Conservation (phyloP, 768 basidiomycete genomes). For the Podaxis mareebaensis region DNA sequence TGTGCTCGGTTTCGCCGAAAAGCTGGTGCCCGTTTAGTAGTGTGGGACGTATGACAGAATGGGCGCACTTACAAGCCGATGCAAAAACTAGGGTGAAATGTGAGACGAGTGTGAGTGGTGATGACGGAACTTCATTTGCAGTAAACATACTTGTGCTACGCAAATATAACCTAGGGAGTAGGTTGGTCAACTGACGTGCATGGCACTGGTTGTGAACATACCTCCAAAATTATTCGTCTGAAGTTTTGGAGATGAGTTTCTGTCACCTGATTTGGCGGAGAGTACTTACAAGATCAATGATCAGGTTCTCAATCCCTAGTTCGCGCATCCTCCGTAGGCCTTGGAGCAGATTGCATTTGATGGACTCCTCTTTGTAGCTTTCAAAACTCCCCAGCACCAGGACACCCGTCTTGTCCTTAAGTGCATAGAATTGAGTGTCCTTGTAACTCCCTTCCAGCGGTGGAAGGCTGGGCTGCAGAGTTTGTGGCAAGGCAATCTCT, state of each 20-base stretch:
- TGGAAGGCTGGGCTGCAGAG: constrained; percentile 36
- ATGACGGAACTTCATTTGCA: not conserved
- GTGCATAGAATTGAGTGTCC: constrained; percentile 55
- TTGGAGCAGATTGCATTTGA: constrained; percentile 40
- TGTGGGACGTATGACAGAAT: constrained; percentile 1
- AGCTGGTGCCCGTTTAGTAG: constrained; percentile 33
- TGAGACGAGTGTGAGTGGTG: constrained; percentile 3
- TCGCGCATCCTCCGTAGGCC: constrained; percentile 49
- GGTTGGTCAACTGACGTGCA: not conserved
- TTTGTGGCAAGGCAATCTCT: constrained; percentile 44
- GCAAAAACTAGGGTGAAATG: constrained; percentile 37
- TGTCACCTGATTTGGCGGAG: not conserved
- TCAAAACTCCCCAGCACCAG: constrained; percentile 58
- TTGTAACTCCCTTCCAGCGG: constrained; percentile 46
- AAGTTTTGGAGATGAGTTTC: not conserved
- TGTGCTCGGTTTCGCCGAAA: constrained; percentile 49
- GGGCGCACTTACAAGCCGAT: constrained; percentile 37
- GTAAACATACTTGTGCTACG: constrained; percentile 51
- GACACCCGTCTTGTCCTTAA: constrained; percentile 53
- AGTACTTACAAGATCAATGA: constrained; percentile 56
- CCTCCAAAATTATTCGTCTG: constrained; percentile 50
- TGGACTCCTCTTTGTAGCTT: constrained; percentile 26
- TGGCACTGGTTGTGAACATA: not conserved
- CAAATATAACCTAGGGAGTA: constrained; percentile 48
- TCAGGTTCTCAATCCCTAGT: constrained; percentile 49